These are phyloP conservation scores for Saksenaea oblongispora DNA, from an alignment of 371 early-diverging fungal genomes.

Conservation along the genomic window DNA sequence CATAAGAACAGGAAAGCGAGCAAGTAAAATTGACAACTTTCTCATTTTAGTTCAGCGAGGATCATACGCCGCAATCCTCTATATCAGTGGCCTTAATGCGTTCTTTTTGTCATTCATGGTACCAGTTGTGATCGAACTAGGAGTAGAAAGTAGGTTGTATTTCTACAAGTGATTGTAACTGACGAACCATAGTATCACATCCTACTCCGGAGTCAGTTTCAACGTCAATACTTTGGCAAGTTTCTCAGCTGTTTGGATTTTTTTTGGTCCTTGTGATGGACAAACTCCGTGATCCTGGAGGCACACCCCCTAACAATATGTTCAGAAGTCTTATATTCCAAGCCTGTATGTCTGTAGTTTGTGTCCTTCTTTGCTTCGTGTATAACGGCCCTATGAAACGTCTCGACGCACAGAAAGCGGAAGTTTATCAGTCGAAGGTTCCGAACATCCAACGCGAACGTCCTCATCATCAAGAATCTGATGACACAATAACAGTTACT, in stretches of 20 bases:
- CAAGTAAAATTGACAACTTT: not conserved
- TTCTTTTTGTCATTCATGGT: constrained; percentile 45
- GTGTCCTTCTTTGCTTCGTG: constrained; percentile 27
- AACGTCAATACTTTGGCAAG: constrained; percentile 45
- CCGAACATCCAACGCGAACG: not conserved
- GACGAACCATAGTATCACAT: constrained; percentile 20
- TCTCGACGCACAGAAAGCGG: constrained; percentile 7
- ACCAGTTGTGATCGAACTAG: constrained; percentile 42
- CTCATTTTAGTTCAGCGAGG: constrained; percentile 33
- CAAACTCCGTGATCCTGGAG: constrained; percentile 34
- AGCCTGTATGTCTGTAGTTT: constrained; percentile 30
- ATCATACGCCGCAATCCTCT: constrained; percentile 39
- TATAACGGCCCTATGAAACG: constrained; percentile 42
- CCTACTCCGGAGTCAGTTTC: constrained; percentile 41
- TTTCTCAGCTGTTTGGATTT: constrained; percentile 33
- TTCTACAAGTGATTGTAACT: too few relatives aligned
- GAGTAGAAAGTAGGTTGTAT: constrained; percentile 36
- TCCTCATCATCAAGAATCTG: not conserved
- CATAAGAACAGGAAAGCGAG: not conserved
- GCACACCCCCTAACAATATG: constrained; percentile 39
- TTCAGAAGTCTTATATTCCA: constrained; percentile 39
- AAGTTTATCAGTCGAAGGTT: not conserved
- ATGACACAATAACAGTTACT: not conserved
- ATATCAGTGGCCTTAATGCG: constrained; percentile 33
- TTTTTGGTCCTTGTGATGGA: constrained; percentile 38